A percentile compares a stretch with the other conserved stretches of the same genome.
phyloP scores from a whole-genome alignment of 2,329 filamentous ascomycete genomes.

The Verticillium tricorpus region DNA sequence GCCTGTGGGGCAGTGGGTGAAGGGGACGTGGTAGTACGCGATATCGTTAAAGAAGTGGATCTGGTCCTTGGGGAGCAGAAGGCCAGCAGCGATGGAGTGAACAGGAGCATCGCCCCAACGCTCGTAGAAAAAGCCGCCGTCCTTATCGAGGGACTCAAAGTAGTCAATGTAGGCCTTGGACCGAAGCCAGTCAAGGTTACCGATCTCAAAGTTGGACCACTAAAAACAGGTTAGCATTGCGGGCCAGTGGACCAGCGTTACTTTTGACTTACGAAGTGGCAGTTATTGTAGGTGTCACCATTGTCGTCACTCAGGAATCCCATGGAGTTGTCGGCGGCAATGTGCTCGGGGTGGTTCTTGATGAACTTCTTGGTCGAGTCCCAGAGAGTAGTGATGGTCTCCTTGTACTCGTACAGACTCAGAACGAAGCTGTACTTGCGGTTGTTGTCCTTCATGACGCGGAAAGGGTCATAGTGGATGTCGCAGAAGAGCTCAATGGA shows the following conservation, averaged over 20 bases:
- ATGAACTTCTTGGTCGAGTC: conserved; percentile 94
- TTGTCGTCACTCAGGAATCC: conserved; percentile 86
- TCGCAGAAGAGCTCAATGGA: conserved; percentile 96
- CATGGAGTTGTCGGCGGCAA: conserved; percentile 81
- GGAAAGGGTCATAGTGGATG: conserved; percentile 92
- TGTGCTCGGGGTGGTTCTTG: conserved; percentile 81
- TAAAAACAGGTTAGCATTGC: conserved; percentile 31
- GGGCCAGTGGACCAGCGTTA: too few species aligned
- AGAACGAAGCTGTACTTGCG: conserved; percentile 99
- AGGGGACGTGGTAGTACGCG: conserved; percentile 95
- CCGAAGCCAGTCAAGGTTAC: conserved; percentile 88
- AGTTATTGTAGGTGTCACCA: conserved; percentile 91
- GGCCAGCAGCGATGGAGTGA: conserved; percentile 88
- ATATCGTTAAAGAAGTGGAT: conserved; percentile 99
- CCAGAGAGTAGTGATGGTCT: conserved; percentile 96
- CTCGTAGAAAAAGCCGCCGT: conserved; percentile 98
- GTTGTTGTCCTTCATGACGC: conserved; percentile 88
- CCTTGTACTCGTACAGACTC: conserved; percentile 92
- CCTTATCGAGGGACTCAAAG: conserved; percentile 81
- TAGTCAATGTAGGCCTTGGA: conserved; percentile 85
- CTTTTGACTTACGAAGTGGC: conserved; percentile 74
- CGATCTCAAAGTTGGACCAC: conserved; percentile 99
- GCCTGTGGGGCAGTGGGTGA: conserved; percentile 93
- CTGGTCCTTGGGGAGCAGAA: conserved; percentile 87
- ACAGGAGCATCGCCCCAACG: conserved; percentile 97